Evolutionary conservation across 2,329 filamentous ascomycete genomes (phyloP), one percentile per base, ranked within the genome.

Genomic region (Cladosporium sp.): DNA sequence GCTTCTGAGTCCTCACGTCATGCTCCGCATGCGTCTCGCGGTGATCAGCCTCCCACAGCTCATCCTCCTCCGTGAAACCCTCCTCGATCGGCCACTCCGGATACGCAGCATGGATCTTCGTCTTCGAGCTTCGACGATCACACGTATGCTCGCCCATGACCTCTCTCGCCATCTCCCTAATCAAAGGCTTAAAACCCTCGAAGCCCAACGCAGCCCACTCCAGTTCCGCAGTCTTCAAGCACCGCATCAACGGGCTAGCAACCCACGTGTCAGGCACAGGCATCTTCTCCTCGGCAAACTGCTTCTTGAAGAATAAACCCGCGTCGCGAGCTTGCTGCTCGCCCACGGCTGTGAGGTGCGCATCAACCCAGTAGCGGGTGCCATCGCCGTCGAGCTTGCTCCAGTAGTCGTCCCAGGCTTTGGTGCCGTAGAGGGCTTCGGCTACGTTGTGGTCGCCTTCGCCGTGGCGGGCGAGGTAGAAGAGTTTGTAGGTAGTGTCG

Each of bases 321-420:
- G 88, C 87, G 64, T 82, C 83, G 60, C 79, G 73, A 3, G 88
- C 87, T 75, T 91, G 86, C 1, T 76, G 72, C 26, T 84, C 72
- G 5, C 89, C 89, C 0, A 78, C 79, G 0, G 80, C 75, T 0
- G 88, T 91, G 52, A 91, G 81, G 14, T 84, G 80, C 1, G 89
- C 82, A 70, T 91, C 89, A 2, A 84, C 80, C 89, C 89, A 91
- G 31, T 78, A 79, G 1, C 81, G 78, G 2, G 87, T 90, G 55
- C 79, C 83, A 72, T 91, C 89, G 68, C 89, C 89, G 40, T 89
- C 84, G 1, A 83, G 80, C 67, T 85, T 80, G 5, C 85, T 83
- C 87, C 87, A 91, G 79, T 91, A 90, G 75, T 70, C 73, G 73
- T 91, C 88, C 89, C 89, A 91, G 2, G 85, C 86, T 1, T 86